Base-by-base conservation (phyloP, 306 rosid genomes). In the Quercus alba region DNA sequence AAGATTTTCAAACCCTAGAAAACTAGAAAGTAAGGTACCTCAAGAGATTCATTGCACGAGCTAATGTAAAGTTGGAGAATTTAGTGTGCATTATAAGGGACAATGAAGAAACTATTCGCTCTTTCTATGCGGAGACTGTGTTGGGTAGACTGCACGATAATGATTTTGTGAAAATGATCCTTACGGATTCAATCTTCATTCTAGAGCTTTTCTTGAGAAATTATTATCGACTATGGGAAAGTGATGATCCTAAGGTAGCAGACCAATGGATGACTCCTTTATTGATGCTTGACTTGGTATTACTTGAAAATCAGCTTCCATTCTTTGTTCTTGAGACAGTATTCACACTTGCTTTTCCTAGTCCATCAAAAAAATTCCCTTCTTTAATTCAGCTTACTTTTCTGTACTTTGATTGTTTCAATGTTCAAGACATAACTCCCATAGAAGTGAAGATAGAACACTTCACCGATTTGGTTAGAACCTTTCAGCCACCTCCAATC, bases 391-490 rank as follows among this genome's bases (percentile, higher is more conserved):
- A 44, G 1, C 81, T 86, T 30, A 26, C 81, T 1, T 44, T 86
- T 56, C 20, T 14, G 3, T 74, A 59, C 63, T 86, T 86, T 62
- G 25, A 0, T 0, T 15, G 15, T 44, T 86, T 77, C 76, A 86
- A 83, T 62, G 55, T 4, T 5, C 25, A 58, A 19, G 26, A 80
- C 0, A 76, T 76, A 71, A 5, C 1, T 23, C 28, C 4, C 28
- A 35, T 1, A 35, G 5, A 11, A 55, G 17, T 74, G 31, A 56
- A 55, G 12, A 86, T 86, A 23, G 56, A 35, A 1, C 83, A 86
- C 75, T 86, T 86, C 76, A 83, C 87, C 3, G 87, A 86, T 83
- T 51, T 86, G 0, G 17, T 86, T 23, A 83, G 85, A 72, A 25
- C n/a, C 0, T 77, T 86, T 26, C 84, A 83, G 41, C 56, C 80